phyloP scores from a whole-genome alignment of 768 basidiomycete genomes.

The Galerina marginata region DNA sequence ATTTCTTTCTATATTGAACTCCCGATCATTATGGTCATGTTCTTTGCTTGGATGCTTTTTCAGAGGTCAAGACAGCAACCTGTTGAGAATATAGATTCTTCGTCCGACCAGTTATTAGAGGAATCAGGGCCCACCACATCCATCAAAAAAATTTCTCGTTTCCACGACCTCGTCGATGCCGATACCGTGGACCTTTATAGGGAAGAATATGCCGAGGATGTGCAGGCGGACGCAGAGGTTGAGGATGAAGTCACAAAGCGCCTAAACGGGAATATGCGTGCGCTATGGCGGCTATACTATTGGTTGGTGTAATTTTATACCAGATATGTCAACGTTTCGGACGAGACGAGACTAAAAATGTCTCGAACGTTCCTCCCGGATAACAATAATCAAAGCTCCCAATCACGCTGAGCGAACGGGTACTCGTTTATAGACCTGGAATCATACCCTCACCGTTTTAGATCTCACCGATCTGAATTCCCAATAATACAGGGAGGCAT shows the following conservation, averaged over 20 bases:
- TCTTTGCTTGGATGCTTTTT: slow-evolving; percentile 56
- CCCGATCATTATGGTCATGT: slow-evolving; percentile 75
- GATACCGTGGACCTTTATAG: slow-evolving; percentile 60
- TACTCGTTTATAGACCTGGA: too few relatives aligned
- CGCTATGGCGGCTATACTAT: slow-evolving; percentile 66
- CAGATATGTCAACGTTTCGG: background rate
- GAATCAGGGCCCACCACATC: background rate
- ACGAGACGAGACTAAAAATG: background rate
- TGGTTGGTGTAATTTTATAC: slow-evolving; percentile 48
- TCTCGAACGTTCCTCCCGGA: background rate
- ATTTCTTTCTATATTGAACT: slow-evolving; percentile 83
- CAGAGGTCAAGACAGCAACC: slow-evolving; percentile 22
- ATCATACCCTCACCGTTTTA: too few relatives aligned
- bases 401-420: too few relatives aligned
- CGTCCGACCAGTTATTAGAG: background rate
- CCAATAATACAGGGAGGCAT: too few relatives aligned
- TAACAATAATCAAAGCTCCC: background rate
- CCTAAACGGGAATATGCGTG: slow-evolving; percentile 44
- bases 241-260: slow-evolving; percentile 46
- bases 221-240: slow-evolving; percentile 42
- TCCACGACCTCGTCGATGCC: slow-evolving; percentile 65
- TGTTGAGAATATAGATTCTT: background rate
- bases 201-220: slow-evolving; percentile 62
- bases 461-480: too few relatives aligned
- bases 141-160: slow-evolving; percentile 28